These are phyloP conservation scores for Tolypocladium guangdongense DNA, from an alignment of 2,329 filamentous ascomycete species.

Conservation along the genomic window DNA sequence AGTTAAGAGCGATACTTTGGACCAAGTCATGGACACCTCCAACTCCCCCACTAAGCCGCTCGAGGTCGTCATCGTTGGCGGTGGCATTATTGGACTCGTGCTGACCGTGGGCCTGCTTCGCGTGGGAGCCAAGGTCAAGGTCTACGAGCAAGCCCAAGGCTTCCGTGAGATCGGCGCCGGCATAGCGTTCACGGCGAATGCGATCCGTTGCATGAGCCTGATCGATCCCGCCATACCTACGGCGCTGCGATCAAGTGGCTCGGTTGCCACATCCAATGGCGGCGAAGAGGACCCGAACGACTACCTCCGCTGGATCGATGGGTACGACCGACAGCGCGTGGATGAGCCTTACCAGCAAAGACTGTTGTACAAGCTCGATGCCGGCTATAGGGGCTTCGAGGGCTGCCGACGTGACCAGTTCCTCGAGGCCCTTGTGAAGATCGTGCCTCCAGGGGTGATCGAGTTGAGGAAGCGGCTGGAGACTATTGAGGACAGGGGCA, in stretches of 20 bases:
- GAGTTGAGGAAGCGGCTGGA: constrained; percentile 24
- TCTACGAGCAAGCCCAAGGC: constrained; percentile 33
- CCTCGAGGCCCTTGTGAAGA: constrained; percentile 26
- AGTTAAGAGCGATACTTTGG: too few relatives aligned
- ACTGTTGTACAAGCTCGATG: constrained; percentile 5
- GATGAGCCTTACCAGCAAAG: not conserved
- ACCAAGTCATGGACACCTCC: too few relatives aligned
- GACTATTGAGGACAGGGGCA: constrained; percentile 12
- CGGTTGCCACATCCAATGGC: constrained; percentile 1
- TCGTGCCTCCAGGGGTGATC: constrained; percentile 21
- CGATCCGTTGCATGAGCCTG: constrained; percentile 14
- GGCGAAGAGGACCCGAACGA: constrained; percentile 5
- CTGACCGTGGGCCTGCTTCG: constrained; percentile 34
- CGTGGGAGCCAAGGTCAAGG: constrained; percentile 27
- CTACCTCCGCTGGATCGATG: constrained; percentile 11
- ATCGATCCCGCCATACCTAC: constrained; percentile 25
- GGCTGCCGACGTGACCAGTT: constrained; percentile 22
- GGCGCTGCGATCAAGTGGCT: constrained; percentile 15
- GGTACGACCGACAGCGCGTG: not conserved
- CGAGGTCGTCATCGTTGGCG: constrained; percentile 36
- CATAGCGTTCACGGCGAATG: constrained; percentile 40
- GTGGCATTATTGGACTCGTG: constrained; percentile 38
- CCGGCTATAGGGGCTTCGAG: constrained; percentile 19
- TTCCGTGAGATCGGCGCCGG: constrained; percentile 39
- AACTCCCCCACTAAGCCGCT: not conserved